phyloP scores from a whole-genome alignment of 2,329 filamentous ascomycete genomes.

The Colletotrichum tropicale region DNA sequence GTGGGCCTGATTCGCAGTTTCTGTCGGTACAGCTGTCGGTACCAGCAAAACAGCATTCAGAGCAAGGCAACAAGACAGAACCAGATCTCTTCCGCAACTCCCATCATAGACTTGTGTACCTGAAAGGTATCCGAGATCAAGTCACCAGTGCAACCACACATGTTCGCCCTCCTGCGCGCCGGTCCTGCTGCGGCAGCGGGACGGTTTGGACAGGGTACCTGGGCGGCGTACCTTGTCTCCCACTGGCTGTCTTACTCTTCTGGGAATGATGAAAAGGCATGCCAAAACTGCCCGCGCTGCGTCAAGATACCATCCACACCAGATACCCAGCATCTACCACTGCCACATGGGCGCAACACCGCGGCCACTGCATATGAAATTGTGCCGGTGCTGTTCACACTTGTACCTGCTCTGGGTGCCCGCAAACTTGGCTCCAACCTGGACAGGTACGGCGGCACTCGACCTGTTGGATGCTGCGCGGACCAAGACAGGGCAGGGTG shows the following conservation, averaged over 20 bases:
- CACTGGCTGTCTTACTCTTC: constrained; percentile 2
- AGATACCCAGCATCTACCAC: not conserved
- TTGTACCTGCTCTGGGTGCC: constrained; percentile 3
- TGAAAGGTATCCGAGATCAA: not conserved
- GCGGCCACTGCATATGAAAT: not conserved
- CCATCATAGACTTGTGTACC: not conserved
- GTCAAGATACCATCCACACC: not conserved
- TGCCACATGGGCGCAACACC: not conserved
- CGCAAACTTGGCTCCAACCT: constrained; percentile 7
- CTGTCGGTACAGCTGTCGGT: not conserved
- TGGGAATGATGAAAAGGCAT: not conserved
- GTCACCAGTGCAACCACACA: not conserved
- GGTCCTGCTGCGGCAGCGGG: not conserved
- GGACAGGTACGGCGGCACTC: constrained; percentile 16
- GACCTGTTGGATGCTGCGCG: not conserved
- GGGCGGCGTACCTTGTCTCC: not conserved
- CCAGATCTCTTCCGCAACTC: not conserved
- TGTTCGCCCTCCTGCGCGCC: not conserved
- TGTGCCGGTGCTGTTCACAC: not conserved
- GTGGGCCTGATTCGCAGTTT: not conserved
- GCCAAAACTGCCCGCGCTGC: not conserved
- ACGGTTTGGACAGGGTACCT: constrained; percentile 7
- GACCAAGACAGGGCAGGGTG: constrained; percentile 10
- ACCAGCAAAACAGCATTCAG: not conserved
- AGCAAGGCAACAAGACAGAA: not conserved